These are phyloP conservation scores for Crithidia brevicula DNA, from an alignment of 208 protist genomes.

Conservation along the genomic window DNA sequence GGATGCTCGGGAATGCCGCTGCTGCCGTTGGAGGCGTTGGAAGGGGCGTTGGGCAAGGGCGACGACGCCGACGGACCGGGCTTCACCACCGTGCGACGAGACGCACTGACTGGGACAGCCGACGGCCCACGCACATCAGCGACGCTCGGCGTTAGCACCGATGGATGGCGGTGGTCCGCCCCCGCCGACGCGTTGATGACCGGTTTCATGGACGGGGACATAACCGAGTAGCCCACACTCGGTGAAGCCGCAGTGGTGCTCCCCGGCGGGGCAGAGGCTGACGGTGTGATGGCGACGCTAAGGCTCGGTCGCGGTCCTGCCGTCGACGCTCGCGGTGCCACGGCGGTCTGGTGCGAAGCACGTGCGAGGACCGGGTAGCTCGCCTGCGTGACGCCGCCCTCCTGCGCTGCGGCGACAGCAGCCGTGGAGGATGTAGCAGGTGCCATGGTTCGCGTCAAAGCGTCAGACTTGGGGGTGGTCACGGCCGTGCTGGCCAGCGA, in stretches of 20 bases:
- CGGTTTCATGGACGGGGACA: constrained; percentile 9
- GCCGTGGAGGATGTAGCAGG: background rate
- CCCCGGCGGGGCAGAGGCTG: background rate
- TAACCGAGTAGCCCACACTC: background rate
- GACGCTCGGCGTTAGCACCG: constrained; percentile 7
- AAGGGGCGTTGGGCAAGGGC: background rate
- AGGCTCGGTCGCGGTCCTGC: background rate
- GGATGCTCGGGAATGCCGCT: constrained; percentile 18
- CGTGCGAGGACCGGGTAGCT: background rate
- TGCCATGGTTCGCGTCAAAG: background rate
- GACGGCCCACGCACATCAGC: constrained; percentile 9
- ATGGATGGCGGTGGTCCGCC: constrained; percentile 4
- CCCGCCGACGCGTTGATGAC: background rate
- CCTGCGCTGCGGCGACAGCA: background rate
- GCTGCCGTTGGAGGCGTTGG: background rate
- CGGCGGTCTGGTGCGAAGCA: background rate
- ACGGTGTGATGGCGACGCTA: background rate
- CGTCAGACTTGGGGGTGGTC: background rate
- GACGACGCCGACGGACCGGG: too few relatives aligned
- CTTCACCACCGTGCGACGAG: constrained; percentile 14
- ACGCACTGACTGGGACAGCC: constrained; percentile 11
- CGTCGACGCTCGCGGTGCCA: constrained; percentile 2
- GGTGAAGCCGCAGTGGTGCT: background rate
- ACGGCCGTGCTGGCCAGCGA: constrained; percentile 1
- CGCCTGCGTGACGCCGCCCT: background rate